phyloP scores from a whole-genome alignment of 441 rosid species.

The Eugenia klotzschiana region DNA sequence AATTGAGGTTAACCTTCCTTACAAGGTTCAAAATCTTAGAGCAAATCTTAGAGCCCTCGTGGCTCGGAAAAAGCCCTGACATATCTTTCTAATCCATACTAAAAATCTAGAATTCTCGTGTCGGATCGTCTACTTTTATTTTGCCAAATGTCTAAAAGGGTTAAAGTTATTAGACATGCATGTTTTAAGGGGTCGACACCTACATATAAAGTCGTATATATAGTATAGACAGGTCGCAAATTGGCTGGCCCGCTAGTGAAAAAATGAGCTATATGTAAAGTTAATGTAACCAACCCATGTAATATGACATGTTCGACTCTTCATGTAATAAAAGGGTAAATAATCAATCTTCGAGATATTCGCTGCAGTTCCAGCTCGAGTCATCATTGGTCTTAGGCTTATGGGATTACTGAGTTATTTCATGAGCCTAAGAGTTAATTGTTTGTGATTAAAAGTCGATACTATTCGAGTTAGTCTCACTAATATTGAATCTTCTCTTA shows the following conservation, averaged over 20 bases:
- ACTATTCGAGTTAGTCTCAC: background rate
- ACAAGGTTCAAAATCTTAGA: background rate
- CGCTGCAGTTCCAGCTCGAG: background rate
- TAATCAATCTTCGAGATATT: background rate
- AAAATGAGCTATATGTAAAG: background rate
- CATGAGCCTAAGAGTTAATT: background rate
- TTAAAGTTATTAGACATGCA: background rate
- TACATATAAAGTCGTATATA: too few relatives aligned
- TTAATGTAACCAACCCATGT: background rate
- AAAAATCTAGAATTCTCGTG: background rate
- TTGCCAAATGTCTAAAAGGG: background rate
- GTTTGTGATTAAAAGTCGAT: background rate
- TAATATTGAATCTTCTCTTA: background rate
- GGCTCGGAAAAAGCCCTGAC: background rate
- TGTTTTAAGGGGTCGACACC: background rate
- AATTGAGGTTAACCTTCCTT: background rate
- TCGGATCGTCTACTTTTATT: background rate
- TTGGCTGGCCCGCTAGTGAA: background rate
- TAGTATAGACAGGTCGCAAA: background rate
- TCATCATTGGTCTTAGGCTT: background rate
- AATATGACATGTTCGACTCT: background rate
- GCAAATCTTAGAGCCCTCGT: background rate
- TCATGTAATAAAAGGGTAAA: background rate
- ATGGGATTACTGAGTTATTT: background rate
- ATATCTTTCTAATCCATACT: background rate